Percentiles rank a stretch among this genome's conserved stretches.
Conservation (phyloP, 306 rosid species). For the Ormosia emarginata region DNA sequence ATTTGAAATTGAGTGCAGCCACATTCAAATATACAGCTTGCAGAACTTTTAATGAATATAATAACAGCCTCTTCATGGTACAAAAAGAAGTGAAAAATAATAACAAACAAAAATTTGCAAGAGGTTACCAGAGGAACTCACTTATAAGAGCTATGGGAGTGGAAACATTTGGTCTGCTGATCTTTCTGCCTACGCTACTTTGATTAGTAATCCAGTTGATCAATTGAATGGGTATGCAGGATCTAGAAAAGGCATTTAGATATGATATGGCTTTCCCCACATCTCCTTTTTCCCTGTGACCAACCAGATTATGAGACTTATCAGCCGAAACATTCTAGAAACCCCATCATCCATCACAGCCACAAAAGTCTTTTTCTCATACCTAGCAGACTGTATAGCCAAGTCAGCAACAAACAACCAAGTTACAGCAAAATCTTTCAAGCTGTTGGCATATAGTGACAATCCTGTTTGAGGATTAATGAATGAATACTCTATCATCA, state of each 20-base stretch:
- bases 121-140: constrained; percentile 38
- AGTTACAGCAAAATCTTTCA: constrained; percentile 55
- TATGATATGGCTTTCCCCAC: constrained; percentile 54
- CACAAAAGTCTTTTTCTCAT: constrained; percentile 27
- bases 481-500: constrained; percentile 52
- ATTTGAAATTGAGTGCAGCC: constrained; percentile 10
- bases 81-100: constrained; percentile 22
- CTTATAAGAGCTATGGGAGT: constrained; percentile 70
- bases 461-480: constrained; percentile 37
- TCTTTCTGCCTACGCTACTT: constrained; percentile 36
- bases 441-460: constrained; percentile 34
- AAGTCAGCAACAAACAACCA: constrained; percentile 68
- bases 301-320: constrained; percentile 34
- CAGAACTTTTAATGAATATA: constrained; percentile 15
- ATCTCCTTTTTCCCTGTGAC: constrained; percentile 60
- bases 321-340: constrained; percentile 27
- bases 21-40: constrained; percentile 8
- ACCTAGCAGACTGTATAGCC: constrained; percentile 67
- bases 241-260: constrained; percentile 51
- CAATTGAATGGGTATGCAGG: constrained; percentile 62
- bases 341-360: constrained; percentile 7
- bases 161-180: constrained; percentile 51
- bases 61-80: neutral
- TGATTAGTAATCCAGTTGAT: constrained; percentile 62
- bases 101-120: neutral